Evolutionary conservation across 768 basidiomycete genomes (phyloP), one percentile per base, ranked within the genome.

Genomic region (Hericium erinaceus): DNA sequence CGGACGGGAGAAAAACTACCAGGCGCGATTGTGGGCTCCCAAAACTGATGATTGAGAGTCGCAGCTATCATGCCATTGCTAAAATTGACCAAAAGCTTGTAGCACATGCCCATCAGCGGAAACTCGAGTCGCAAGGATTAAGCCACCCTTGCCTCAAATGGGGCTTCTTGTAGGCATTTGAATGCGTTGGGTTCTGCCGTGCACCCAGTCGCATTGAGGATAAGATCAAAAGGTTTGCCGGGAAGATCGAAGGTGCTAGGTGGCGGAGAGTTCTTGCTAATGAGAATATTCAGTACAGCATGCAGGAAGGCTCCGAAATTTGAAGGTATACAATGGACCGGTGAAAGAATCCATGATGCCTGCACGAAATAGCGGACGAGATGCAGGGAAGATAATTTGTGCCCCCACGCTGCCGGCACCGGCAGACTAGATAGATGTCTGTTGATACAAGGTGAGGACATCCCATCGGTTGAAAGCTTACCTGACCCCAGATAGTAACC

Each of bases 401-500:
- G 74, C 66, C 63, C 78, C 72, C 2, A 75, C 77, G 55, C 77
- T 77, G 52, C 78, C 78, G 5, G 72, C 78, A 44, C 78, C 77
- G 20, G 78, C 77, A 11, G 78, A 80, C 76, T 79, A 57, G 7
- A 18, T 38, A 38, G 38, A 22, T 12, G 13, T 11, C 12, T 13
- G 24, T 18, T 39, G 18, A 8, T 40, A 18, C 9, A 7, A 12
- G 7, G 18, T 12, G 9, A 51, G 26, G 28, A 33, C 28, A 8
- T 33, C 28, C 28, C 2, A 33, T 33, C 33, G 33, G 33, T 12
- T 0, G 2, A 16, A 10, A 3, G 28, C 59, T 41, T 62, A 77
- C 77, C 65, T 78, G 76, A 6, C 79, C 79, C 77, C 79, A 78
- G 13, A 79, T 76, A 18, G 79, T 80, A 5, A 80, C 77, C 79